phyloP scores from a whole-genome alignment of 208 protist genomes.

The Trypanosoma mega region DNA sequence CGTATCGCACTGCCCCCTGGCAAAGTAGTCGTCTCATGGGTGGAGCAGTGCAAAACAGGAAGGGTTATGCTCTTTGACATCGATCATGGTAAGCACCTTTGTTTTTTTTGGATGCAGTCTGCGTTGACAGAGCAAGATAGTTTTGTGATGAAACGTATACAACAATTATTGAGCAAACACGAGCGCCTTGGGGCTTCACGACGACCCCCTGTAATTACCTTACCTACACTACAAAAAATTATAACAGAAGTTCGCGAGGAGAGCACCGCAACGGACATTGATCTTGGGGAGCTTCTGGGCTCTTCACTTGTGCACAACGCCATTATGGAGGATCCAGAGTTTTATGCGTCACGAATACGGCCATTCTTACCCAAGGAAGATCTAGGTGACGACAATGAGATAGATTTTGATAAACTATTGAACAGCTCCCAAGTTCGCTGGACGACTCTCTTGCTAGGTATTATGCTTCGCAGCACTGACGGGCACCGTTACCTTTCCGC shows the following conservation, averaged over 20 bases:
- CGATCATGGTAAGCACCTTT: conserved; percentile 20
- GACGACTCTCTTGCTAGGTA: background rate
- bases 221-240: conserved; percentile 19
- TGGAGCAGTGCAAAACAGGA: conserved; percentile 21
- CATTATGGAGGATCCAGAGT: conserved; percentile 15
- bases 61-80: conserved; percentile 30
- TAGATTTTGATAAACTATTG: conserved; percentile 11
- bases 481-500: background rate
- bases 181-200: background rate
- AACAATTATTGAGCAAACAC: conserved; percentile 2
- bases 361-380: background rate
- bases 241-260: conserved; percentile 11
- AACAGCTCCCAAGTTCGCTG: conserved; percentile 3
- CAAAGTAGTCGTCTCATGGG: conserved; percentile 20
- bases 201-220: conserved; percentile 6
- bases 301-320: conserved; percentile 14
- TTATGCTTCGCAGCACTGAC: background rate
- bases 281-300: conserved; percentile 9
- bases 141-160: conserved; percentile 12
- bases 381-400: too few species aligned
- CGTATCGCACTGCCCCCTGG: conserved; percentile 8
- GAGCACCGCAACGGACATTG: conserved; percentile 5
- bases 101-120: conserved; percentile 32
- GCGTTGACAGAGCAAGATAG: conserved; percentile 19
- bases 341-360: conserved; percentile 14